Conservation (phyloP, 768 basidiomycete species). For the Naganishia vishniacii region DNA sequence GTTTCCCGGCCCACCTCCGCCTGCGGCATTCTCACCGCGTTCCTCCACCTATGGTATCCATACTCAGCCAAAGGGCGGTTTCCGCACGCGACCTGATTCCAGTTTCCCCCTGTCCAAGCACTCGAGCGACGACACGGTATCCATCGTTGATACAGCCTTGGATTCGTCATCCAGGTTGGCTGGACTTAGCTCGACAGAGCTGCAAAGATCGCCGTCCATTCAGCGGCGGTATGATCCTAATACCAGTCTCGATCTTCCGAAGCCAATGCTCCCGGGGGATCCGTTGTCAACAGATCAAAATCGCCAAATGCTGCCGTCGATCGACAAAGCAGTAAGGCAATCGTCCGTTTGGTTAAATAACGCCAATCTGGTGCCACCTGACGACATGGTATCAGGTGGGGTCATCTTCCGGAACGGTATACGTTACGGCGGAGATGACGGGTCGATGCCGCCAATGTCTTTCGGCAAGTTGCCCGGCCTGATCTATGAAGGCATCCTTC, state of each 20-base stretch:
- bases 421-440: slow-evolving; percentile 27
- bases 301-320: slow-evolving; percentile 9
- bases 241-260: not conserved
- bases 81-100: not conserved
- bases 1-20: not conserved
- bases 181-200: not conserved
- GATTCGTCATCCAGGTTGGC: not conserved
- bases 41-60: not conserved
- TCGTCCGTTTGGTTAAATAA: slow-evolving; percentile 25
- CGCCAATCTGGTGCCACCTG: not conserved
- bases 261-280: not conserved
- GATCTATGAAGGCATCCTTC: slow-evolving; percentile 22
- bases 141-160: not conserved
- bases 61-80: not conserved
- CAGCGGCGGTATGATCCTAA: not conserved
- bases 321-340: slow-evolving; percentile 14
- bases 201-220: not conserved
- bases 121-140: not conserved
- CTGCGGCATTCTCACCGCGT: not conserved
- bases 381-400: slow-evolving; percentile 2
- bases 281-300: not conserved
- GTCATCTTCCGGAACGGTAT: slow-evolving; percentile 20
- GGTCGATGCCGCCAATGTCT: slow-evolving; percentile 20
- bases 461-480: slow-evolving; percentile 24
- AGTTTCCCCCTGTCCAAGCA: not conserved